Conservation (phyloP, 2,329 filamentous ascomycete genomes). For the Anthostomella pinea region DNA sequence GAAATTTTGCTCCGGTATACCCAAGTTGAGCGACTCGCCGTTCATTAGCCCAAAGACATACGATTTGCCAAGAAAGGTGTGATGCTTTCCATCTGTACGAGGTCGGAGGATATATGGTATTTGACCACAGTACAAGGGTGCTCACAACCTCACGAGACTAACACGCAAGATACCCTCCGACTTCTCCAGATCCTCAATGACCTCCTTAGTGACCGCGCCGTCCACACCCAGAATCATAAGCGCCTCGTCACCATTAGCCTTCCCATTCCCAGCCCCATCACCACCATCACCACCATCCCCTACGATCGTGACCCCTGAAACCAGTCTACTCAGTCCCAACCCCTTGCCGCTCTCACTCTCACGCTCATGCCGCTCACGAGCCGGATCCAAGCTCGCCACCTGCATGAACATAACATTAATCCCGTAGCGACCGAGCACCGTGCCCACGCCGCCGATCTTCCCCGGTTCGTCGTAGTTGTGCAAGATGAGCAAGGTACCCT, state of each 20-base stretch:
- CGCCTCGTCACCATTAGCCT: conserved; percentile 58
- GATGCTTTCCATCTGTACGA: no score
- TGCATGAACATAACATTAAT: conserved; percentile 81
- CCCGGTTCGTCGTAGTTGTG: conserved; percentile 78
- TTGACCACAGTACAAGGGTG: no score
- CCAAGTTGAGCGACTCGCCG: no score
- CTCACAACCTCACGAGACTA: conserved; percentile 45
- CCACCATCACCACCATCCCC: conserved; percentile 15
- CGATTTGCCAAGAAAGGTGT: no score
- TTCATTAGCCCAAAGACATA: no score
- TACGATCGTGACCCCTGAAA: conserved; percentile 18
- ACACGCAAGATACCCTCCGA: conserved; percentile 56
- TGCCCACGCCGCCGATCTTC: conserved; percentile 79
- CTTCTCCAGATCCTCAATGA: conserved; percentile 46
- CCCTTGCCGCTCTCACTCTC: conserved; percentile 20
- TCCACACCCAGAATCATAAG: conserved; percentile 80
- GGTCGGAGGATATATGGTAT: no score
- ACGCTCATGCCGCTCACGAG: conserved; percentile 5
- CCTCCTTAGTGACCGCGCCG: conserved; percentile 57
- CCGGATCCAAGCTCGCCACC: conserved; percentile 52
- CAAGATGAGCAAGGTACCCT: conserved; percentile 71
- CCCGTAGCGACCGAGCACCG: conserved; percentile 62
- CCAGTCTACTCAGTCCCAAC: conserved; percentile 13
- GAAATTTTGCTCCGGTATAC: no score
- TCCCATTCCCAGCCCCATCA: conserved; percentile 17